phyloP scores from a whole-genome alignment of 495 filamentous ascomycete genomes.

The Terfezia boudieri region DNA sequence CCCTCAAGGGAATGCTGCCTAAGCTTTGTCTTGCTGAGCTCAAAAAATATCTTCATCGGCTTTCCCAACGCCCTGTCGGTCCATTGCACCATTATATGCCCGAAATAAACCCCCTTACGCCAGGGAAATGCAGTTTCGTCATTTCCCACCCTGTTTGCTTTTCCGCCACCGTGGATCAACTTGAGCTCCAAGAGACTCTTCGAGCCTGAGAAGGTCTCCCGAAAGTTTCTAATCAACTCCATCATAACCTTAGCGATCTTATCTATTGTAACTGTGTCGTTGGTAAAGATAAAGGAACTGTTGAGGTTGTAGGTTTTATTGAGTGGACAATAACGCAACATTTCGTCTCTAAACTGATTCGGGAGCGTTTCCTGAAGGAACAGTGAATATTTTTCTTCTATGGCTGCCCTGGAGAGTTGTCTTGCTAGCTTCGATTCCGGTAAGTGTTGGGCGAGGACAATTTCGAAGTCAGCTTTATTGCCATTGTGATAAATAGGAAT shows the following conservation, averaged over 20 bases:
- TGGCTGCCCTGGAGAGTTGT: background rate
- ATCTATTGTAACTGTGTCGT: background rate
- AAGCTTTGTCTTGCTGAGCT: background rate
- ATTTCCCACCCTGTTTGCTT: background rate
- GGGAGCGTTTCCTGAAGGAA: background rate
- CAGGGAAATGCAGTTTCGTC: background rate
- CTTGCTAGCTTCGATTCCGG: background rate
- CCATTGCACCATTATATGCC: background rate
- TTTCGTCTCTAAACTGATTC: background rate
- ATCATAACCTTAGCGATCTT: background rate
- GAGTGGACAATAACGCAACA: background rate
- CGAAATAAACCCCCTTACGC: background rate
- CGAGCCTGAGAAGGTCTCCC: background rate
- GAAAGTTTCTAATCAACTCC: background rate
- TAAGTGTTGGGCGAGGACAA: background rate
- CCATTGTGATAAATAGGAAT: background rate
- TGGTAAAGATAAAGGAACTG: background rate
- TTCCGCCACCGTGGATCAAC: background rate
- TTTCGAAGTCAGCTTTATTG: background rate
- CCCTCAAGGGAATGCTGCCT: background rate
- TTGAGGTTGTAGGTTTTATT: background rate
- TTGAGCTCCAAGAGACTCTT: background rate
- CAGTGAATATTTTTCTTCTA: background rate
- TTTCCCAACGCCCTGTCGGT: background rate
- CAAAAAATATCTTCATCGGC: background rate